Base-by-base conservation (phyloP, 2,329 filamentous ascomycete genomes). In the Dactylellina leptospora region DNA sequence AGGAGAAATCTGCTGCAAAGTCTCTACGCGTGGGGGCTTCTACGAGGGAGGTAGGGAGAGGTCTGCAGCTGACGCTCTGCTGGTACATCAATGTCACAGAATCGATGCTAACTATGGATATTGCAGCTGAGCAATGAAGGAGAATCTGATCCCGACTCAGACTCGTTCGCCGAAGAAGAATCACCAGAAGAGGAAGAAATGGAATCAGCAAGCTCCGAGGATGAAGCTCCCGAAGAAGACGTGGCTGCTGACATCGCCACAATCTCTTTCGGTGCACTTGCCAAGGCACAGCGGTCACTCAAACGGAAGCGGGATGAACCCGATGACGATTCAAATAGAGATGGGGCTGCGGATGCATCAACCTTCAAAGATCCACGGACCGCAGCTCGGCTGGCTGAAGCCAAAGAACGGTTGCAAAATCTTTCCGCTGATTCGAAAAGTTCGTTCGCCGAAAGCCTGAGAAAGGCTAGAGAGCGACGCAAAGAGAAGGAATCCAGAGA, bases 231-330 rank as follows among this genome's bases (percentile, higher is more conserved):
- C 4, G 68, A 55, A 9, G 45, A 53, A 38, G 60, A 59, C 47
- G 58, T 62, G 36, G 54, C 42, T 27, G 58, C 44, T 28, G 51
- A 71, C 38, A 61, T 63, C 20, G 56, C 56, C 16, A 27, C 44
- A 11, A 71, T 71, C 38, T 71, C 66, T 16, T 71, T 71, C 45
- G 66, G 66, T 18, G 66, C 66, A 4, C 58, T 71, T 30, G 66
- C 66, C 16, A 62, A 62, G 44, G 66, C 66, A 33, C 66, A 71
- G 25, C 53, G 58, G 45, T 71, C 66, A 18, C 58, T 71, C 25
- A 71, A 71, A 44, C 38, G 66, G 42, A 71, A 71, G 48, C 66
- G 66, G 36, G 45, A 58, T 42, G 66, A 63, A 56, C 47, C 50
- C 23, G 48, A 60, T 30, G 47, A 42, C 27, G 53, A 44, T 45